Percentiles rank a stretch among this genome's conserved stretches.
phyloP scores from a whole-genome alignment of 345 rosid species.

The Hypericum androsaemum region DNA sequence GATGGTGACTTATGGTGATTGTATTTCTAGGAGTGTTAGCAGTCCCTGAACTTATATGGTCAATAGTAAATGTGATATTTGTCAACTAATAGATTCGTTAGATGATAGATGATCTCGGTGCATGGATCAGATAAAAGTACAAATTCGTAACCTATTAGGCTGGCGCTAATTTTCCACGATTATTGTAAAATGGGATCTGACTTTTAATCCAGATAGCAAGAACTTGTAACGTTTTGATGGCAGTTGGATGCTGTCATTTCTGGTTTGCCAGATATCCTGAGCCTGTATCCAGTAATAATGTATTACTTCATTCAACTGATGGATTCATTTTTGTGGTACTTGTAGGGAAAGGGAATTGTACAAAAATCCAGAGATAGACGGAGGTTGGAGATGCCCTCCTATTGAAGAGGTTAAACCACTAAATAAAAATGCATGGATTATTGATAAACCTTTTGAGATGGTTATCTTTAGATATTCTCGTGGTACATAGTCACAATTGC shows the following conservation, averaged over 20 bases:
- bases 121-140: too few species aligned
- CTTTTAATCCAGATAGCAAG: too few species aligned
- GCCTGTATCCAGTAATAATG: not conserved
- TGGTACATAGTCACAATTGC: not conserved
- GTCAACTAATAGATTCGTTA: too few species aligned
- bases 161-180: too few species aligned
- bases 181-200: too few species aligned
- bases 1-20: too few species aligned
- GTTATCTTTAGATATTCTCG: not conserved
- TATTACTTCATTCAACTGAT: conserved; percentile 4
- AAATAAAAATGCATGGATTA: conserved; percentile 5
- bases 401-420: conserved; percentile 64
- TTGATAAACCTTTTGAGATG: not conserved
- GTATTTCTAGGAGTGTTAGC: too few species aligned
- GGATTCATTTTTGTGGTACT: conserved; percentile 14
- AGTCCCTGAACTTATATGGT: too few species aligned
- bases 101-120: too few species aligned
- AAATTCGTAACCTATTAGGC: too few species aligned
- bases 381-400: conserved; percentile 65
- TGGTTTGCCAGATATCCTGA: not conserved
- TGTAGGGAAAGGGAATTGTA: conserved; percentile 72
- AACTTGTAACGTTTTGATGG: not conserved
- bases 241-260: conserved; percentile 3
- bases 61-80: too few species aligned
- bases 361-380: conserved; percentile 44